phyloP scores from a whole-genome alignment of 106 monocot species.

The Hemerocallis citrina region DNA sequence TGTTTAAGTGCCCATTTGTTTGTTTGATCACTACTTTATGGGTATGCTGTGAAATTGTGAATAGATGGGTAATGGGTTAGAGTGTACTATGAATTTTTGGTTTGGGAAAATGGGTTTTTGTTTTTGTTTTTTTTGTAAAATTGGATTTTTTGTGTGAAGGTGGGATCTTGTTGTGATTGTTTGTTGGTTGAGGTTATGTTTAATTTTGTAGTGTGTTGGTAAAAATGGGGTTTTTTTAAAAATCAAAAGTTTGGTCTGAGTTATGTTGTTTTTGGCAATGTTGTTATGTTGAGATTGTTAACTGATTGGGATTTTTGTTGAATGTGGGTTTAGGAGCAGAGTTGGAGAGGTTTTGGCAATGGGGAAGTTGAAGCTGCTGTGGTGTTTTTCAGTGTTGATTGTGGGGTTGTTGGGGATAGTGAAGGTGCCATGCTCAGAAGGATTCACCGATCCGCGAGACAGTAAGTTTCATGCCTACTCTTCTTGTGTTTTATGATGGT shows the following conservation, averaged over 20 bases:
- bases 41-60: no score
- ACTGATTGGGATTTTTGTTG: background rate
- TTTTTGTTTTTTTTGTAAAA: background rate
- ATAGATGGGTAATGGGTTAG: background rate
- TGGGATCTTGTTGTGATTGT: background rate
- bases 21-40: no score
- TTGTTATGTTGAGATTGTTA: no score
- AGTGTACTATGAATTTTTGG: background rate
- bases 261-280: background rate
- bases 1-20: no score
- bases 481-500: no score
- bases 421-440: slow-evolving; percentile 2
- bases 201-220: no score
- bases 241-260: background rate
- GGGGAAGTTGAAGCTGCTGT: slow-evolving; percentile 4
- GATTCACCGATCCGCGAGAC: slow-evolving; percentile 15
- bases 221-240: no score
- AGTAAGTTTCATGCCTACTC: slow-evolving; percentile 9
- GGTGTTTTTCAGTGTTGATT: slow-evolving; percentile 5
- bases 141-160: background rate
- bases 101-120: background rate
- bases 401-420: slow-evolving; percentile 5
- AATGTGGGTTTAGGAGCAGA: background rate
- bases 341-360: background rate
- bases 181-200: background rate